A percentile compares a stretch with the other conserved stretches of the same genome.
Evolutionary conservation across 225 moss, liverwort and hornwort species (phyloP).

Genomic region (Anthoceros angustus): DNA sequence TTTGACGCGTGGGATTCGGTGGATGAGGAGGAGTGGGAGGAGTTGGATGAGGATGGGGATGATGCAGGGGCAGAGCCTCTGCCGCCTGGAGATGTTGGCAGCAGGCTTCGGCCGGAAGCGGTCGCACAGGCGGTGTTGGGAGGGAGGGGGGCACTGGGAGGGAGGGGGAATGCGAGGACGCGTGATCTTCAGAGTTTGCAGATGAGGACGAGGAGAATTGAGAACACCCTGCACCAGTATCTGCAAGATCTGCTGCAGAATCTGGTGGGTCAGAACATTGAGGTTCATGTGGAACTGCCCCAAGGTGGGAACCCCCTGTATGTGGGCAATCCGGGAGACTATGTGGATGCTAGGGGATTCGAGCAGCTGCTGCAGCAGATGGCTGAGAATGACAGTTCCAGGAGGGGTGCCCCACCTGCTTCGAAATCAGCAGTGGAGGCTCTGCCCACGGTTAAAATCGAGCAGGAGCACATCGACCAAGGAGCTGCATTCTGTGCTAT

Average conservation of each 20-base stretch:
- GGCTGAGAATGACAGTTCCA: conserved; percentile 38
- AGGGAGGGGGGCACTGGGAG: too few species aligned
- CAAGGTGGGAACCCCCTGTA: conserved; percentile 21
- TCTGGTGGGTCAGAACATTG: conserved; percentile 38
- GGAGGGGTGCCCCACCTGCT: conserved; percentile 43
- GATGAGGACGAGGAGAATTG: conserved; percentile 36
- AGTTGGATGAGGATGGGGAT: conserved; percentile 25
- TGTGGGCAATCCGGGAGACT: conserved; percentile 43
- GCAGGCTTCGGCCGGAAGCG: neutral
- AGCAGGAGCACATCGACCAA: conserved; percentile 29
- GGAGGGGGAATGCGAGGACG: conserved; percentile 24
- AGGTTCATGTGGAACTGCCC: conserved; percentile 37
- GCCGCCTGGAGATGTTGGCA: neutral
- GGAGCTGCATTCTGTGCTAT: conserved; percentile 41
- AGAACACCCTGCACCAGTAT: conserved; percentile 35
- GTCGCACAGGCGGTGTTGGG: neutral
- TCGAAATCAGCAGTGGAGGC: conserved; percentile 24
- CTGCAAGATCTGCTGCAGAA: conserved; percentile 35
- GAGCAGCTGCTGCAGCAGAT: conserved; percentile 43
- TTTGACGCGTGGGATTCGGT: conserved; percentile 35
- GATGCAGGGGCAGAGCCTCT: neutral
- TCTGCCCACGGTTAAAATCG: conserved; percentile 27
- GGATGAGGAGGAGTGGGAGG: conserved; percentile 35
- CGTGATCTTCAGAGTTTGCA: conserved; percentile 17
- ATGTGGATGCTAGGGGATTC: conserved; percentile 42